phyloP scores from a whole-genome alignment of 495 filamentous ascomycete genomes.

The Podospora comata region DNA sequence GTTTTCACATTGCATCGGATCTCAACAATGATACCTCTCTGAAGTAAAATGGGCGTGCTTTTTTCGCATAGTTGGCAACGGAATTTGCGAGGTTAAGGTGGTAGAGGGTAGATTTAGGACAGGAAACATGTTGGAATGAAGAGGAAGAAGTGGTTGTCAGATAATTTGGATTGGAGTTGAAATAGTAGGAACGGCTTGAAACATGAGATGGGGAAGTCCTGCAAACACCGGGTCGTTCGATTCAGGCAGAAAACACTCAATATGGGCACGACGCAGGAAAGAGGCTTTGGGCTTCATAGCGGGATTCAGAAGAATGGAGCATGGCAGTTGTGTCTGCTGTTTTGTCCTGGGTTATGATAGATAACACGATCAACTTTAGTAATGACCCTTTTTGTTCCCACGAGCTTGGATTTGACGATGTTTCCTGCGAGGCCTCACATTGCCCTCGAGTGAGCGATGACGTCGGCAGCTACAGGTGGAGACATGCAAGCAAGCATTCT shows the following conservation, averaged over 20 bases:
- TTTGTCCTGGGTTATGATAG: conserved; percentile 5
- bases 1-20: conserved; percentile 30
- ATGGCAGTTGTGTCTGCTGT: background rate
- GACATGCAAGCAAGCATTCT: background rate
- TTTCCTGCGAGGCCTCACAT: background rate
- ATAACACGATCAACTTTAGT: background rate
- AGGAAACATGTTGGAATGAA: background rate
- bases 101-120: background rate
- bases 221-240: background rate
- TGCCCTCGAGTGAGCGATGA: background rate
- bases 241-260: background rate
- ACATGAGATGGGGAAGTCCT: background rate
- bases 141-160: background rate
- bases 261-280: background rate
- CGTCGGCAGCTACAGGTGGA: background rate
- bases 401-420: background rate
- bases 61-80: conserved; percentile 18
- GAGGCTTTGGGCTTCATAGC: background rate
- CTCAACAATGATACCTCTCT: conserved; percentile 39
- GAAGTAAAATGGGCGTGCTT: conserved; percentile 25
- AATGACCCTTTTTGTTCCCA: background rate
- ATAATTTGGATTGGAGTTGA: background rate
- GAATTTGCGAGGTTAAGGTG: background rate
- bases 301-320: background rate
- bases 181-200: background rate